Evolutionary conservation across 345 rosid genomes (phyloP).

Genomic region (Populus deltoides): DNA sequence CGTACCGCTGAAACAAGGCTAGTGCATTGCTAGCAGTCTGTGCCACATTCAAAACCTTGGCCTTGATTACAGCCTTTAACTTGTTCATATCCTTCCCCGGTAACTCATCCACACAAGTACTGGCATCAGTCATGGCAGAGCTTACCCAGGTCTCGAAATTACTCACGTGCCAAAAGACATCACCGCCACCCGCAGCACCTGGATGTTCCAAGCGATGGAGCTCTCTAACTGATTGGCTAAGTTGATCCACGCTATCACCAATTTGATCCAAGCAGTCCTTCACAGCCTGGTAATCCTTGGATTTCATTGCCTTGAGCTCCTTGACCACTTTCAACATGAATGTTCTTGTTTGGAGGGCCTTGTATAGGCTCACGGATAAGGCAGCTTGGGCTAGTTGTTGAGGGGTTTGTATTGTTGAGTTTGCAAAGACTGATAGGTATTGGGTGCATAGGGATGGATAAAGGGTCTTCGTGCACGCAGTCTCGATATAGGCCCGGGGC

Average conservation of each 20-base stretch:
- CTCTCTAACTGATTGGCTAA: slow-evolving; percentile 57
- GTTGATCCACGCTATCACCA: slow-evolving; percentile 50
- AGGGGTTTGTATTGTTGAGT: slow-evolving; percentile 38
- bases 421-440: slow-evolving; percentile 43
- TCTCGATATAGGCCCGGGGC: slow-evolving; percentile 33
- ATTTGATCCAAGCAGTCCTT: slow-evolving; percentile 66
- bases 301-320: slow-evolving; percentile 36
- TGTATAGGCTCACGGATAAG: slow-evolving; percentile 56
- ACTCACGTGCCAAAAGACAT: slow-evolving; percentile 48
- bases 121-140: slow-evolving; percentile 70
- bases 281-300: slow-evolving; percentile 42
- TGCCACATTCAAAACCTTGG: slow-evolving; percentile 70
- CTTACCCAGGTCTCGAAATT: slow-evolving; percentile 75
- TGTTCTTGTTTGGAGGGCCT: slow-evolving; percentile 43
- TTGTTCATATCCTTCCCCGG: slow-evolving; percentile 60
- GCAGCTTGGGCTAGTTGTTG: slow-evolving; percentile 63
- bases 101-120: slow-evolving; percentile 49
- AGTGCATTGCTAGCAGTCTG: slow-evolving; percentile 78
- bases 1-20: slow-evolving; percentile 62
- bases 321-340: slow-evolving; percentile 49
- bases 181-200: slow-evolving; percentile 12
- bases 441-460: slow-evolving; percentile 55
- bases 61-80: slow-evolving; percentile 65
- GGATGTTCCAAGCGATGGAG: slow-evolving; percentile 35
- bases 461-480: slow-evolving; percentile 54